These are phyloP conservation scores for Datura wrightii DNA, from an alignment of 257 asterid genomes.

Conservation along the genomic window DNA sequence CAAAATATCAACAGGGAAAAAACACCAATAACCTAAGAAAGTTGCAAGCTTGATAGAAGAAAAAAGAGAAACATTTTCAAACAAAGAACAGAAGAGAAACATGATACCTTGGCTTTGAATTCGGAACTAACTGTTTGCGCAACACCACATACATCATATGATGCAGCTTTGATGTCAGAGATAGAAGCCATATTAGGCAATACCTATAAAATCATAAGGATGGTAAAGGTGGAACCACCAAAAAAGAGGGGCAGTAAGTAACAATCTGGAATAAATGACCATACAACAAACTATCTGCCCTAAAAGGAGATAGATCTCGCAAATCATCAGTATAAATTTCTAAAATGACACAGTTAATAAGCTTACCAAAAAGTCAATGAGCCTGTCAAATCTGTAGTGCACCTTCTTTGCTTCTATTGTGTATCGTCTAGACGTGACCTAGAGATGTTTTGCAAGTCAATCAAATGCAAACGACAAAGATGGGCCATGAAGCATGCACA, in stretches of 20 bases:
- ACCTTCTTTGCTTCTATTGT: slow-evolving; percentile 82
- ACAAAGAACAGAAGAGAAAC: neutral
- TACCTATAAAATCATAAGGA: slow-evolving; percentile 56
- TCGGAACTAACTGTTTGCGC: slow-evolving; percentile 73
- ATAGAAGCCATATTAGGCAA: slow-evolving; percentile 93
- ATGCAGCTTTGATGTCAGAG: slow-evolving; percentile 80
- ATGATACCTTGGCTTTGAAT: slow-evolving; percentile 79
- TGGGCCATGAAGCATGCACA: neutral
- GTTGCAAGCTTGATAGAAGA: neutral
- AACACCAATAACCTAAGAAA: neutral
- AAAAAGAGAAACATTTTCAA: neutral
- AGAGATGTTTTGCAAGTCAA: slow-evolving; percentile 36
- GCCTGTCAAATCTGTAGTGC: slow-evolving; percentile 78
- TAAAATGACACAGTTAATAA: slow-evolving; percentile 12
- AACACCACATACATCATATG: slow-evolving; percentile 81
- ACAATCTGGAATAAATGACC: slow-evolving; percentile 24
- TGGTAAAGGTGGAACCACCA: slow-evolving; percentile 28
- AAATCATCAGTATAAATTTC: neutral
- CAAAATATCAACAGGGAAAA: neutral
- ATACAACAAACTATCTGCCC: neutral
- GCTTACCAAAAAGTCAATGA: slow-evolving; percentile 83
- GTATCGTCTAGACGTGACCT: slow-evolving; percentile 94
- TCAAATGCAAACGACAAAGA: neutral
- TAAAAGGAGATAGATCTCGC: neutral
- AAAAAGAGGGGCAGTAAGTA: slow-evolving; percentile 23